These are phyloP conservation scores for Porcisia hertigi DNA, from an alignment of 208 protist genomes.

Conservation along the genomic window DNA sequence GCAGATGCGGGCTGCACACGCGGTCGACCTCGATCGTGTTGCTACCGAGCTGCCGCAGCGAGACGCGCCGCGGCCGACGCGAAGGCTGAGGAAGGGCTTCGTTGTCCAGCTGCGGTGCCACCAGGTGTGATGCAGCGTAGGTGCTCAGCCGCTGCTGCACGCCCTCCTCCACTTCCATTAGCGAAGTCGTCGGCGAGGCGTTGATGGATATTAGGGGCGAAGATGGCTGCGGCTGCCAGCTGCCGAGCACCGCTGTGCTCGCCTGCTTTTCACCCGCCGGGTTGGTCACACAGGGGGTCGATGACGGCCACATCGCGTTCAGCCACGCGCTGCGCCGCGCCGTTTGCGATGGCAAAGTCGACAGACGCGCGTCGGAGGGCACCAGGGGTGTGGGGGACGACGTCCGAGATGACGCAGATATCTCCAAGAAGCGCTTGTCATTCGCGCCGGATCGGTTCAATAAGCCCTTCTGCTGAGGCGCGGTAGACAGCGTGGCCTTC, in stretches of 20 bases:
- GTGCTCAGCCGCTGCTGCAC: conserved; percentile 31
- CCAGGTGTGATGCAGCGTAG: conserved; percentile 24
- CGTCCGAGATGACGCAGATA: neutral
- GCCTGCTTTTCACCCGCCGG: neutral
- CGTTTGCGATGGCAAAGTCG: neutral
- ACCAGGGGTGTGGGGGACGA: neutral
- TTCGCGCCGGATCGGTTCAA: neutral
- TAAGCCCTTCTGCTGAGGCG: neutral
- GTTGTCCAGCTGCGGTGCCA: neutral
- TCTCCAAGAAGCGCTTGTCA: neutral
- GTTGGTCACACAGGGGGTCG: neutral
- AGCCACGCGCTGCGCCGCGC: conserved; percentile 22
- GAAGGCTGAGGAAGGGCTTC: neutral
- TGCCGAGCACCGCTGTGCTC: conserved; percentile 15
- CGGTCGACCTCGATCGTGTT: conserved; percentile 26
- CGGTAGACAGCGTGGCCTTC: neutral
- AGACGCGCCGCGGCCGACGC: conserved; percentile 13
- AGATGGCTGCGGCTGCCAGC: neutral
- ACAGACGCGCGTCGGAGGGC: neutral
- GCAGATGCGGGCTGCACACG: conserved; percentile 36
- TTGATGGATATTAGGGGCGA: neutral
- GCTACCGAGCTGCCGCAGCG: conserved; percentile 51
- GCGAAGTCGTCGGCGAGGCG: neutral
- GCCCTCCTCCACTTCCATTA: conserved; percentile 29
- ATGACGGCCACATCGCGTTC: conserved; percentile 14